Base-by-base conservation (phyloP, 495 filamentous ascomycete species). In the Penicillium flavigenum region DNA sequence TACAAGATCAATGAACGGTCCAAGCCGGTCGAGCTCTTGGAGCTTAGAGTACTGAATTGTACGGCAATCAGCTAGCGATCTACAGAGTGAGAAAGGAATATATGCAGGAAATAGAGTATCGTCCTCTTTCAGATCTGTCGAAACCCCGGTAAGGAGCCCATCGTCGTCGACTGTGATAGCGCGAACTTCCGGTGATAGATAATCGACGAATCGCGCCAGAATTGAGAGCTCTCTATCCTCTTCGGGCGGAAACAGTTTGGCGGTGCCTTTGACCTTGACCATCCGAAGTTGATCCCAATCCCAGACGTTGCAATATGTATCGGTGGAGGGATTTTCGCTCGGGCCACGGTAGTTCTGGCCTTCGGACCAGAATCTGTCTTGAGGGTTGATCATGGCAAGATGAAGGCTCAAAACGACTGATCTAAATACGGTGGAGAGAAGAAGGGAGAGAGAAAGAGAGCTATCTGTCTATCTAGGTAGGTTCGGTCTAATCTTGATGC, bases 181-280 rank as follows among this genome's bases (percentile, higher is more conserved):
- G 22, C 56, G 50, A 44, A 67, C 54, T 38, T 60, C 47, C 10
- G 62, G 50, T 0, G 59, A 67, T 7, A 65, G 54, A 22, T 41
- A 57, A 56, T 68, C 60, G 5, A 60, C 62, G 19, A 65, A 61
- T 36, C 54, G 49, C 4, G 62, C 56, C 4, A 63, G 19, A 47
- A 60, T 31, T 17, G 24, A 39, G 26, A 41, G 52, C 22, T 66
- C 61, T 7, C 60, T 16, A 49, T 66, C 52, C 32, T 58, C 58
- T 8, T 64, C 54, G 32, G 60, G 60, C 12, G 26, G 60, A 39
- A 64, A 66, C 0, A 68, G 58, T 34, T 64, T 64, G n/a, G 63
- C 63, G 16, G 56, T 62, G 34, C 63, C 63, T 58, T 66, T 66
- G 24, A 69, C 41, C 38, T 66, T 66, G 32, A 64, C 41, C 59